phyloP scores from a whole-genome alignment of 495 filamentous ascomycete genomes.

The Hamigera avellanea region DNA sequence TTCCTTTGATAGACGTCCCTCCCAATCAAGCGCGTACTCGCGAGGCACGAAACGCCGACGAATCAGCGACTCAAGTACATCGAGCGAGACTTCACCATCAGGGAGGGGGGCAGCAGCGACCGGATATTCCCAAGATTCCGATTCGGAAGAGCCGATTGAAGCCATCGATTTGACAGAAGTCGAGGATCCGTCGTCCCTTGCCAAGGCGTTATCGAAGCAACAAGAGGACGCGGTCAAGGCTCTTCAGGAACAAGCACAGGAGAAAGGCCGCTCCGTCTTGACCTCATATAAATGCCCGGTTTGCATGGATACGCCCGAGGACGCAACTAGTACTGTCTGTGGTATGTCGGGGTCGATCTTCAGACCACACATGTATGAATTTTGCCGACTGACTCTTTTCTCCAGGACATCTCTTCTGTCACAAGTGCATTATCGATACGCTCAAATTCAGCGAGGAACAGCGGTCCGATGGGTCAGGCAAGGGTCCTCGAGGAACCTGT shows the following conservation, averaged over 20 bases:
- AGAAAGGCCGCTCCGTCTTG: constrained; percentile 33
- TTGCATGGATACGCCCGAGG: constrained; percentile 67
- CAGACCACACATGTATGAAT: neutral
- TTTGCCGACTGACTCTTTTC: constrained; percentile 1
- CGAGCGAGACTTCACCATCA: constrained; percentile 7
- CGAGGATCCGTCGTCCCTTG: constrained; percentile 32
- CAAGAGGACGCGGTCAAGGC: constrained; percentile 35
- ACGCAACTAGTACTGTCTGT: constrained; percentile 70
- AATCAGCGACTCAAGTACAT: constrained; percentile 9
- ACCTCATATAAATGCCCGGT: constrained; percentile 62
- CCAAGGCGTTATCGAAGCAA: constrained; percentile 38
- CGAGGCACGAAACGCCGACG: constrained; percentile 20
- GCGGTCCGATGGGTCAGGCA: constrained; percentile 13
- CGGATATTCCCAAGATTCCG: no score
- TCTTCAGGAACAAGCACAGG: constrained; percentile 39
- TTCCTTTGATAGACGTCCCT: neutral
- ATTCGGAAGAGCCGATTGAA: constrained; percentile 30
- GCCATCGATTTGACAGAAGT: constrained; percentile 53
- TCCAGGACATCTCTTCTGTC: constrained; percentile 76
- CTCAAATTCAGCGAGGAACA: constrained; percentile 49
- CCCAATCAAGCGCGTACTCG: constrained; percentile 1
- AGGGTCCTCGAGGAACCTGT: constrained; percentile 25
- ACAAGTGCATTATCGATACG: constrained; percentile 65
- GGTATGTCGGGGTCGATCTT: constrained; percentile 45
- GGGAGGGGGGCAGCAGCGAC: no score